These are phyloP conservation scores for Roridomyces roridus DNA, from an alignment of 768 basidiomycete genomes.

Conservation along the genomic window DNA sequence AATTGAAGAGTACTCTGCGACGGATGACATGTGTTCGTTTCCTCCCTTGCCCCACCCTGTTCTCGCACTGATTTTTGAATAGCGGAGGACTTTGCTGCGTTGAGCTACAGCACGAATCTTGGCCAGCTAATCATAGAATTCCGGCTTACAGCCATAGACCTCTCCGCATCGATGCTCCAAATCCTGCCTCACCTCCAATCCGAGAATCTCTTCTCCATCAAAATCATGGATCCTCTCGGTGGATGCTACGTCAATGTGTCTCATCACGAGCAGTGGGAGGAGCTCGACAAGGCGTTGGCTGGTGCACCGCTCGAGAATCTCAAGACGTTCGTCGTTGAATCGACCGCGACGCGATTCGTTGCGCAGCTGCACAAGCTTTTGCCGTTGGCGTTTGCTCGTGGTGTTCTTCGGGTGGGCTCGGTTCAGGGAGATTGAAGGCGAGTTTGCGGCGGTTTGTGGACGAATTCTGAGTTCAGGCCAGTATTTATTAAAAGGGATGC, in stretches of 20 bases:
- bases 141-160: background rate
- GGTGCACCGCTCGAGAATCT: background rate
- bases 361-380: background rate
- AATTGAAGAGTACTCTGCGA: background rate
- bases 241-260: background rate
- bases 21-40: no score
- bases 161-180: background rate
- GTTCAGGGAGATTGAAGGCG: no score
- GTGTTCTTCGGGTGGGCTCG: slow-evolving; percentile 1
- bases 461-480: no score
- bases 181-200: background rate
- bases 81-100: background rate
- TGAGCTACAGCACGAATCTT: background rate
- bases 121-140: background rate
- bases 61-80: background rate
- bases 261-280: background rate
- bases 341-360: no score
- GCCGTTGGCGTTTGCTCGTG: background rate
- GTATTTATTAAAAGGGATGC: no score
- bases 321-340: background rate
- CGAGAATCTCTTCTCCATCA: background rate
- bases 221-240: background rate
- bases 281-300: background rate
- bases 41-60: background rate
- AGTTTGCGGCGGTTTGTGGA: no score